Percentiles rank a stretch among this genome's conserved stretches.
Evolutionary conservation across 1,284 basidiomycete genomes (phyloP).

Genomic region (Pseudozyma thailandica): DNA sequence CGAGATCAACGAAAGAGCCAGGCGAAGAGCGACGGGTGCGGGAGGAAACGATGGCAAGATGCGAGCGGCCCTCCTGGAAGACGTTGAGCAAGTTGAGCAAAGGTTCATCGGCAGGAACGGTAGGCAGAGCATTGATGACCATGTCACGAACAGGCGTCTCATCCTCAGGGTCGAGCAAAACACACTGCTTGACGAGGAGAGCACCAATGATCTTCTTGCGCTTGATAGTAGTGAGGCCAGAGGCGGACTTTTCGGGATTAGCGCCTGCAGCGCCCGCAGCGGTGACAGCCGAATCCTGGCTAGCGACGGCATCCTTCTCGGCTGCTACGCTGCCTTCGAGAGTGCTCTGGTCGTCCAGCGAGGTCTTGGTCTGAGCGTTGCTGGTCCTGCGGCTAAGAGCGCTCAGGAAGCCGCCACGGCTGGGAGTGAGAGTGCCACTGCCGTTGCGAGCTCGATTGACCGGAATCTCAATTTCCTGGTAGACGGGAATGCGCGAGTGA

Average conservation of each 20-base stretch:
- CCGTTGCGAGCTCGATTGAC: slow-evolving; percentile 34
- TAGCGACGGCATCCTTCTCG: slow-evolving; percentile 25
- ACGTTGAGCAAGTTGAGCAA: slow-evolving; percentile 86
- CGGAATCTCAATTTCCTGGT: slow-evolving; percentile 70
- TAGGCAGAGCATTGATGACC: slow-evolving; percentile 79
- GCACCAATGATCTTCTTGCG: slow-evolving; percentile 82
- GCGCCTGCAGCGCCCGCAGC: slow-evolving; percentile 59
- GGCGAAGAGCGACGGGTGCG: slow-evolving; percentile 48
- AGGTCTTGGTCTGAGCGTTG: slow-evolving; percentile 20
- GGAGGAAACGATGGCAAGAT: slow-evolving; percentile 84
- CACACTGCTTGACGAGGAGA: slow-evolving; percentile 84
- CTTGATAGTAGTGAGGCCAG: slow-evolving; percentile 40
- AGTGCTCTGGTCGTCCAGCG: slow-evolving; percentile 37
- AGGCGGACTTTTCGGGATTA: slow-evolving; percentile 4
- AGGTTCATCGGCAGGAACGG: slow-evolving; percentile 85
- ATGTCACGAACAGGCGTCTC: slow-evolving; percentile 65
- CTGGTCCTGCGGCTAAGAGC: slow-evolving; percentile 68
- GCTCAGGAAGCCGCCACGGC: slow-evolving; percentile 34
- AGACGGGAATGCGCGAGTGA: slow-evolving; percentile 75
- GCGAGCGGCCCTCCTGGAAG: slow-evolving; percentile 89
- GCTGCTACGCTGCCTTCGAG: slow-evolving; percentile 29
- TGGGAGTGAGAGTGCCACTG: slow-evolving; percentile 47
- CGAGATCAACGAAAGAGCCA: slow-evolving; percentile 62
- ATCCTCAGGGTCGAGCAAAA: slow-evolving; percentile 85
- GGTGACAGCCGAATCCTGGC: slow-evolving; percentile 70